Evolutionary conservation across 768 basidiomycete species (phyloP), one percentile per base, ranked within the genome.

Genomic region (Pleurotus cornucopiae): DNA sequence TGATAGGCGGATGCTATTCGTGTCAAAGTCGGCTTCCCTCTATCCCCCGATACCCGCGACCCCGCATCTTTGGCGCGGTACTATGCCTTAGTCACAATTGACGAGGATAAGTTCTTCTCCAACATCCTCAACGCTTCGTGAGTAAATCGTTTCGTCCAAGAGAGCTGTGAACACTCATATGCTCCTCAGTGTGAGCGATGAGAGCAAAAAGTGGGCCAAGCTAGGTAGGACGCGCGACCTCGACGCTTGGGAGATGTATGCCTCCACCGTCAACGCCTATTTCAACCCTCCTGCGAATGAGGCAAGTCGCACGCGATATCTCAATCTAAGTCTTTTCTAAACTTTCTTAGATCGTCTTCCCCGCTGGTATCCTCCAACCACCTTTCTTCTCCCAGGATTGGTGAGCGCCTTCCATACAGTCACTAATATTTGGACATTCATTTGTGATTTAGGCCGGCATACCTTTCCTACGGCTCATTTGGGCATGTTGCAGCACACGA

Each of bases 401-500:
- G 89, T 89, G 58, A 39, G 78, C 57, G 16, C 30, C 37, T 25
- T 46, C 43, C 16, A 40, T 45, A 18, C 21, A 9, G 34, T 43
- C 48, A 7, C 25, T 3, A 16, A 46, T 23, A 47, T 37, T 45
- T 53, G 30, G 55, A 54, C 45, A n/a, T 9, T 58, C 61, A 58
- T 59, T 30, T 57, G 18, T 5, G 6, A 23, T 47, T 49, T 46
- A 91, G 89, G 92, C 97, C 97, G 4, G 76, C 82, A 26, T 96
- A 97, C 68, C 76, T 98, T 56, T 80, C 85, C 25, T 98, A 96
- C 61, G 96, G 94, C 18, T 85, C 93, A 1, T 97, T 98, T 64
- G 97, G 95, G 12, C 85, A 88, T 49, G 87, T 97, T 16, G 94
- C 94, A 20, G 83, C 92, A 0, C 96, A 99, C 67, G 96, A 99